Percentiles rank a stretch among this genome's conserved stretches.
These are phyloP conservation scores for Discostella stelligeroides DNA, from an alignment of 108 stramenopile genomes.

Conservation along the genomic window DNA sequence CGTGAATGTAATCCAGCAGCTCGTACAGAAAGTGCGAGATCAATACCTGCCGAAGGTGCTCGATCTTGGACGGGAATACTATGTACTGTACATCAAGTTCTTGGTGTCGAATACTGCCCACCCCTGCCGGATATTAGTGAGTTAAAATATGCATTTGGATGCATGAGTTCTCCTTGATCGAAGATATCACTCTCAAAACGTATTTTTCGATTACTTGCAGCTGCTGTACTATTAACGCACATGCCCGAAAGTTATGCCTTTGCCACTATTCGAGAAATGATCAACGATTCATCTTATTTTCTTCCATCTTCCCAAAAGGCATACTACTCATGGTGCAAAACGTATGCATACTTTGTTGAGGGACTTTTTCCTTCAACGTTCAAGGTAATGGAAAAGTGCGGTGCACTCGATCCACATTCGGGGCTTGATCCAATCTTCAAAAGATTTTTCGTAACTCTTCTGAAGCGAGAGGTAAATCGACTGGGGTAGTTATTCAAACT, in stretches of 20 bases:
- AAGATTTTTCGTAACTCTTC: constrained; percentile 63
- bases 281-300: constrained; percentile 61
- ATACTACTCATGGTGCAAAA: constrained; percentile 63
- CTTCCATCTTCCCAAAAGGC: constrained; percentile 60
- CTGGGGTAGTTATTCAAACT: not conserved
- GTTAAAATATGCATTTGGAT: no score
- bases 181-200: not conserved
- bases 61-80: constrained; percentile 55
- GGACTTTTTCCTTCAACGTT: constrained; percentile 60
- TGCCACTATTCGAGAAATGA: constrained; percentile 76
- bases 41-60: constrained; percentile 18
- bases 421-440: constrained; percentile 70
- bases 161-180: no score
- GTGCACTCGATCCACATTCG: constrained; percentile 45
- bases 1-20: constrained; percentile 9
- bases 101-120: constrained; percentile 76
- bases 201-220: constrained; percentile 5
- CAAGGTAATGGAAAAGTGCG: constrained; percentile 55
- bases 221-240: constrained; percentile 35
- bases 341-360: constrained; percentile 66
- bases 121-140: constrained; percentile 59
- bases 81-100: constrained; percentile 54
- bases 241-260: constrained; percentile 83
- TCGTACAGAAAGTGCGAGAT: not conserved
- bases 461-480: constrained; percentile 45